Percentiles rank a stretch among this genome's conserved stretches.
These are phyloP conservation scores for Wickerhamomyces hampshirensis DNA, from an alignment of 805 yeast species.

Conservation along the genomic window DNA sequence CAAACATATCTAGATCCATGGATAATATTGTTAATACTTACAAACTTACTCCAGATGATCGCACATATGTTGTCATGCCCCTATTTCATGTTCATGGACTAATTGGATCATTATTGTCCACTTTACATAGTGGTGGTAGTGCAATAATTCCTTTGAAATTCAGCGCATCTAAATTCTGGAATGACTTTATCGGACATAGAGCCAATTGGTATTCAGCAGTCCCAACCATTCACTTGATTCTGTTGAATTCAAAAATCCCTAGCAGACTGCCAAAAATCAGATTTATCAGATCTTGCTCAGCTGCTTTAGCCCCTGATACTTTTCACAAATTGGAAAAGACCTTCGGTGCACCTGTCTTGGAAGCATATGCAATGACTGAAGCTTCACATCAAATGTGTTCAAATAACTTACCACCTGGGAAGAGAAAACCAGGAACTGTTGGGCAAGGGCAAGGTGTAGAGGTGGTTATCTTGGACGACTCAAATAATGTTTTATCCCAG, in stretches of 20 bases:
- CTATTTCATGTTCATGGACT: constrained; percentile 75
- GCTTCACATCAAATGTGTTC: constrained; percentile 81
- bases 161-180: constrained; percentile 59
- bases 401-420: constrained; percentile 58
- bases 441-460: constrained; percentile 71
- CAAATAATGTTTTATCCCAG: constrained; percentile 41
- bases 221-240: constrained; percentile 69
- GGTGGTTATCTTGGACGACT: constrained; percentile 49
- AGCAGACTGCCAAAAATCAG: constrained; percentile 47
- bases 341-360: constrained; percentile 64
- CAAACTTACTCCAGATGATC: constrained; percentile 41
- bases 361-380: constrained; percentile 80
- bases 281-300: constrained; percentile 69
- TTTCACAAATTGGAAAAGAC: constrained; percentile 51
- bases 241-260: constrained; percentile 50
- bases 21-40: constrained; percentile 56
- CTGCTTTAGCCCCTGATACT: constrained; percentile 64
- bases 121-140: constrained; percentile 55
- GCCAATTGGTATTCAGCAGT: constrained; percentile 77
- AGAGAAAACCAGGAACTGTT: constrained; percentile 66
- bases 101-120: constrained; percentile 58
- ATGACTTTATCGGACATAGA: constrained; percentile 41
- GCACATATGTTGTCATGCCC: constrained; percentile 69
- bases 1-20: constrained; percentile 56
- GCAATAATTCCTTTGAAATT: constrained; percentile 59